phyloP scores from a whole-genome alignment of 192 early-diverging fungal species.

The Gonapodya prolifera region DNA sequence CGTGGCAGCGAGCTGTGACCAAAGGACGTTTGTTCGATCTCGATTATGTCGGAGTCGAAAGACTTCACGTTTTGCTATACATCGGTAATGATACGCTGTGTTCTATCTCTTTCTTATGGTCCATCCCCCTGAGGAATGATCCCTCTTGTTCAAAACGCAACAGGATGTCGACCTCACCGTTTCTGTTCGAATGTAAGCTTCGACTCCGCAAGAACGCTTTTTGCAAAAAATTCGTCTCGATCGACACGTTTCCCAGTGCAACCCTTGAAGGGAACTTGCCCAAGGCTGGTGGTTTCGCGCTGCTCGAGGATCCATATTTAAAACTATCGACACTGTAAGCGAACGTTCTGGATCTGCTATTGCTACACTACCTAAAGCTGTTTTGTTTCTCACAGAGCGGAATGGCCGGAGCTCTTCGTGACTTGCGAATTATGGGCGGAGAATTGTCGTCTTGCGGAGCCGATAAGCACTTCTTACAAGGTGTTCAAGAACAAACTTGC shows the following conservation, averaged over 20 bases:
- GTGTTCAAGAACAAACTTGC: conserved; percentile 46
- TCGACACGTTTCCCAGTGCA: neutral
- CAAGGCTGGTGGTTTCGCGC: neutral
- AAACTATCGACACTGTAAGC: neutral
- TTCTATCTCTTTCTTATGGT: too few relatives aligned
- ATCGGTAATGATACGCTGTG: too few relatives aligned
- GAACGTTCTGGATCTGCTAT: neutral
- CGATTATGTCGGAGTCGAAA: neutral
- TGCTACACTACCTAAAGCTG: neutral
- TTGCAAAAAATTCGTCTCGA: neutral
- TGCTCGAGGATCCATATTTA: neutral
- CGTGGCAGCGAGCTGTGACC: too few relatives aligned
- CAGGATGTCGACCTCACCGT: neutral
- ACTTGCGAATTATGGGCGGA: conserved; percentile 55
- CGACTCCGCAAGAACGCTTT: neutral
- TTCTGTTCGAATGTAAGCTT: neutral
- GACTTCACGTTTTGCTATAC: neutral
- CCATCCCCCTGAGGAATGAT: too few relatives aligned
- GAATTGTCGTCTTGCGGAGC: conserved; percentile 48
- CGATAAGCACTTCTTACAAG: conserved; percentile 53
- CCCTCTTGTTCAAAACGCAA: too few relatives aligned
- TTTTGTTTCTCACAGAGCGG: neutral
- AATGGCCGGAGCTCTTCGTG: conserved; percentile 36
- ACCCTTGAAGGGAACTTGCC: neutral
- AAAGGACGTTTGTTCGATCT: too few relatives aligned